Evolutionary conservation across 2,329 filamentous ascomycete genomes (phyloP).

Genomic region (Cyphellophora europaea): DNA sequence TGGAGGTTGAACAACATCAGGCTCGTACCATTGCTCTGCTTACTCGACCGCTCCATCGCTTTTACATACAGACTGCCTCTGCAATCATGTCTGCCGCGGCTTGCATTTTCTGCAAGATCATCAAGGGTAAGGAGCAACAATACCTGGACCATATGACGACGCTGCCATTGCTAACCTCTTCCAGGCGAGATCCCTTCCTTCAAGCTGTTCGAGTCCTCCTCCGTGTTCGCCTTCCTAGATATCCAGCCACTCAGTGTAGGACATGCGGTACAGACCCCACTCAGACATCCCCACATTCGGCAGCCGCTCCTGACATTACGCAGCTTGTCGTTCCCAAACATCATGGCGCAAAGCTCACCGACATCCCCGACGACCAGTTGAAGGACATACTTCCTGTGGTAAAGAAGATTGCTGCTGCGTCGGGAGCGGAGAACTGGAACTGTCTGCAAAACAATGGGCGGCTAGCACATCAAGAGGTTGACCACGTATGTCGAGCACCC

Average conservation of each 20-base stretch:
- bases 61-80: not conserved
- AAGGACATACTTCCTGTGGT: conserved; percentile 74
- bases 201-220: conserved; percentile 92
- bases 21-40: too few relatives aligned
- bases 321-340: conserved; percentile 94
- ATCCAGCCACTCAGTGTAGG: conserved; percentile 83
- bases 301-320: conserved; percentile 1
- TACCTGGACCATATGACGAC: not conserved
- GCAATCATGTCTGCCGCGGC: conserved; percentile 32
- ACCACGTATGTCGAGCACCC: conserved; percentile 59
- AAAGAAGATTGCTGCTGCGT: conserved; percentile 75
- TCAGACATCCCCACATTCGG: not conserved
- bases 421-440: conserved; percentile 75
- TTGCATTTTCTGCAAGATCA: conserved; percentile 97
- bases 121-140: conserved; percentile 58
- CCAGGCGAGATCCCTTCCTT: conserved; percentile 89
- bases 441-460: conserved; percentile 92
- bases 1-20: too few relatives aligned
- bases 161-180: not conserved
- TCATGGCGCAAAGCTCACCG: conserved; percentile 83
- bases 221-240: conserved; percentile 90
- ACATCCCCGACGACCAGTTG: conserved; percentile 86
- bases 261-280: conserved; percentile 58
- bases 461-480: conserved; percentile 84
- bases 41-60: too few relatives aligned